phyloP scores from a whole-genome alignment of 257 asterid species.

The Solanum bukasovii region DNA sequence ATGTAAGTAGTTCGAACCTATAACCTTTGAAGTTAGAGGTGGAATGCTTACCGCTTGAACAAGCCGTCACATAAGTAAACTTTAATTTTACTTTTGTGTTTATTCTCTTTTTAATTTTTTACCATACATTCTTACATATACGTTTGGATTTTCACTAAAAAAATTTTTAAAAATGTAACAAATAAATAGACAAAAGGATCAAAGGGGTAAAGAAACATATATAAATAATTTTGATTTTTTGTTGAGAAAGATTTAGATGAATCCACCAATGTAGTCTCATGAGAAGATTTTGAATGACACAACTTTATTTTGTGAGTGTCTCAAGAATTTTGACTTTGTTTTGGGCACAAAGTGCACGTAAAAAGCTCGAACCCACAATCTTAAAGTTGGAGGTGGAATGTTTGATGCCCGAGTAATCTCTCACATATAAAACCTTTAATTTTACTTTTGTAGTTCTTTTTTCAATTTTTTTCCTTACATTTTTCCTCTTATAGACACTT shows the following conservation, averaged over 20 bases:
- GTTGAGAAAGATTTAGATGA: background rate
- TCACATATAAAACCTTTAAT: background rate
- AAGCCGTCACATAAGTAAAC: background rate
- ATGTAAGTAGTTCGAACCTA: background rate
- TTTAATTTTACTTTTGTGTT: background rate
- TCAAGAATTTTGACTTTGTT: background rate
- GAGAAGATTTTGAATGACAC: background rate
- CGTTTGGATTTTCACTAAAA: background rate
- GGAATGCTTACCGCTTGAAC: background rate
- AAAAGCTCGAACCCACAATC: background rate
- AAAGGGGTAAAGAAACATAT: background rate
- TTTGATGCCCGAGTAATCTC: accelerated
- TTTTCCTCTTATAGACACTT: background rate
- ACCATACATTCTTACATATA: accelerated
- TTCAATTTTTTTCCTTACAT: background rate
- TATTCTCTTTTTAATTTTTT: background rate
- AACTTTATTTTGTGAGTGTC: background rate
- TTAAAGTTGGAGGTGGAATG: background rate
- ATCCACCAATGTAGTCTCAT: background rate
- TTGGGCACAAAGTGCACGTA: background rate
- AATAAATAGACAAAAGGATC: background rate
- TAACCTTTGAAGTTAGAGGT: background rate
- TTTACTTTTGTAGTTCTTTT: background rate
- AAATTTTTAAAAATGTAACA: no score
- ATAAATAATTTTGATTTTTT: background rate